These are phyloP conservation scores for Dothiorella sarmentorum DNA, from an alignment of 2,329 filamentous ascomycete species.

Conservation along the genomic window DNA sequence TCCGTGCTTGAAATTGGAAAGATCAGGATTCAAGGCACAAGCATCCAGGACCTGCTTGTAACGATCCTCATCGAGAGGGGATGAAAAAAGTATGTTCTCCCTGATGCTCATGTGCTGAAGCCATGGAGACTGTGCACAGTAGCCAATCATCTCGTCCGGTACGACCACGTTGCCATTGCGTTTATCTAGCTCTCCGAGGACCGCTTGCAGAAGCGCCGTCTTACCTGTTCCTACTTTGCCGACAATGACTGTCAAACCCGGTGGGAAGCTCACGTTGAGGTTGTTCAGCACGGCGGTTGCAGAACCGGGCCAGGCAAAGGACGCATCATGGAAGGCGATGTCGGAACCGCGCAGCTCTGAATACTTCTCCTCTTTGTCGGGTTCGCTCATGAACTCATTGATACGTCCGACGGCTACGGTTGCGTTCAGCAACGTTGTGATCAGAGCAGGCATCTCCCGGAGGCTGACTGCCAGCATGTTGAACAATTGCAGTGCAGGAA, in stretches of 20 bases:
- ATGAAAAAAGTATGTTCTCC: constrained; percentile 65
- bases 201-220: constrained; percentile 57
- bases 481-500: constrained; percentile 81
- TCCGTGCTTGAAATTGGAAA: constrained; percentile 61
- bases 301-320: constrained; percentile 76
- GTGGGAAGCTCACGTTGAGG: constrained; percentile 53
- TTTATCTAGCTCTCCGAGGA: constrained; percentile 58
- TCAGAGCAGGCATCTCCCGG: constrained; percentile 69
- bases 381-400: constrained; percentile 81
- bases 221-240: constrained; percentile 65
- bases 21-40: constrained; percentile 60
- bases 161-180: constrained; percentile 49
- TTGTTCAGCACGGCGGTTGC: constrained; percentile 53
- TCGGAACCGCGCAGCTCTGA: constrained; percentile 40
- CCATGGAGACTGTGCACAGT: constrained; percentile 65
- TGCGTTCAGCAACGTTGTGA: constrained; percentile 75
- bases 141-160: constrained; percentile 57
- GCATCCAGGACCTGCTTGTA: constrained; percentile 67
- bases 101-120: constrained; percentile 67
- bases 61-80: constrained; percentile 63
- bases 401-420: constrained; percentile 79
- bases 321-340: constrained; percentile 58
- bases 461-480: constrained; percentile 69
- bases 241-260: constrained; percentile 57
- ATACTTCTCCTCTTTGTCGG: constrained; percentile 62